Evolutionary conservation across 208 protist species (phyloP).

Genomic region (Leishmania braziliensis): DNA sequence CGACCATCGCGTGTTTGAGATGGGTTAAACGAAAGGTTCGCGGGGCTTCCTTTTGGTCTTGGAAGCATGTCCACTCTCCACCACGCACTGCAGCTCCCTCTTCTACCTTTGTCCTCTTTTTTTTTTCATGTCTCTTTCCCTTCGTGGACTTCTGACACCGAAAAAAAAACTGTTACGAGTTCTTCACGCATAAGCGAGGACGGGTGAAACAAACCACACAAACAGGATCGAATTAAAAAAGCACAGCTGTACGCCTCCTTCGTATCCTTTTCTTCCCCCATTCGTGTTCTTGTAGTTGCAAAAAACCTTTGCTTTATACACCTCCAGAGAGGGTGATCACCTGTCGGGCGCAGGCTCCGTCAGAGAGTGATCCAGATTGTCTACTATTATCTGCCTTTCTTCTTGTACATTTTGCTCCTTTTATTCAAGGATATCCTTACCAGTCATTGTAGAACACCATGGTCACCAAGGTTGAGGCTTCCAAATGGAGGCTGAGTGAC

Average conservation of each 20-base stretch:
- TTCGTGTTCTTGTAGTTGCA: neutral
- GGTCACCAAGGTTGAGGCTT: slow-evolving; percentile 66
- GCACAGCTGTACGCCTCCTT: neutral
- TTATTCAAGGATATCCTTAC: neutral
- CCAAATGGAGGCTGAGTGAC: slow-evolving; percentile 86
- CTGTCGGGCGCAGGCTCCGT: neutral
- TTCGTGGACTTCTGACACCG: neutral
- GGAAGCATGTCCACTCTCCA: neutral
- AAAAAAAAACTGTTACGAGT: neutral
- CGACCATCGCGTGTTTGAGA: neutral
- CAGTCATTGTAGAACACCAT: slow-evolving; percentile 26
- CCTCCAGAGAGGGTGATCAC: slow-evolving; percentile 2
- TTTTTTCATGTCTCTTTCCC: slow-evolving; percentile 5
- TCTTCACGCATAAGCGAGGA: slow-evolving; percentile 13
- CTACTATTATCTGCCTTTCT: neutral
- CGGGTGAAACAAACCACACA: slow-evolving; percentile 9
- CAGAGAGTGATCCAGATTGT: neutral
- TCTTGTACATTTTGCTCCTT: slow-evolving; percentile 2
- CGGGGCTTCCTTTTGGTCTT: neutral
- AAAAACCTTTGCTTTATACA: slow-evolving; percentile 1
- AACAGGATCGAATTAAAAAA: slow-evolving; percentile 7
- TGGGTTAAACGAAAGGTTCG: neutral
- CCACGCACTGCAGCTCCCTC: neutral
- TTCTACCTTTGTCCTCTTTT: neutral
- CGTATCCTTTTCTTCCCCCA: neutral